A percentile compares a stretch with the other conserved stretches of the same genome.
phyloP scores from a whole-genome alignment of 2,329 filamentous ascomycete genomes.

The Aspergillus persii region DNA sequence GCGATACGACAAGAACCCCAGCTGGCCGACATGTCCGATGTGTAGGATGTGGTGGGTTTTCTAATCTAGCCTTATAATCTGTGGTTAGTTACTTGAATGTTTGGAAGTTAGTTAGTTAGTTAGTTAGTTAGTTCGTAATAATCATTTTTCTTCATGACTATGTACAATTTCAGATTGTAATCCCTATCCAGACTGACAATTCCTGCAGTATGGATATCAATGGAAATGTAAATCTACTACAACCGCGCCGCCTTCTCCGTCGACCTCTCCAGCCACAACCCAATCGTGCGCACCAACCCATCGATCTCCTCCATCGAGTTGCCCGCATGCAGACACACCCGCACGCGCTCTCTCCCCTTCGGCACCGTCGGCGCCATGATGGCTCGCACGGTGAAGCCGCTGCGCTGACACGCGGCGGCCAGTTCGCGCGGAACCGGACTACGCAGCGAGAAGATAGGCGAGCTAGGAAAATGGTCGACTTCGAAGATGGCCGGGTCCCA shows the following conservation, averaged over 20 bases:
- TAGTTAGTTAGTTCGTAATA: background rate
- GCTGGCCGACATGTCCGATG: conserved; percentile 13
- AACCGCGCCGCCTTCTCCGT: conserved; percentile 13
- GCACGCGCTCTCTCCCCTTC: conserved; percentile 59
- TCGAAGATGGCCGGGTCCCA: conserved; percentile 32
- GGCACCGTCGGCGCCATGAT: conserved; percentile 70
- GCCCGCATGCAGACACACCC: conserved; percentile 66
- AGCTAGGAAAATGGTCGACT: conserved; percentile 47
- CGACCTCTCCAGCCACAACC: conserved; percentile 45
- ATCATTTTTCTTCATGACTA: background rate
- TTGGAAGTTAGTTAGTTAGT: background rate
- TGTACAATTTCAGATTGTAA: background rate
- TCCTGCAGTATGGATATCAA: too few relatives aligned
- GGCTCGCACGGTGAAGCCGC: conserved; percentile 60
- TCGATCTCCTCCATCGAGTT: conserved; percentile 61
- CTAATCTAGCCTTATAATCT: background rate
- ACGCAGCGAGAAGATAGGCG: conserved; percentile 64
- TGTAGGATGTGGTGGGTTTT: conserved; percentile 12
- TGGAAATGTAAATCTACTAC: background rate
- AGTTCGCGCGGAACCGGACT: conserved; percentile 58
- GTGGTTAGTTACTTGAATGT: too few relatives aligned
- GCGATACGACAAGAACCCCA: background rate
- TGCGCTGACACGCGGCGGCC: conserved; percentile 58
- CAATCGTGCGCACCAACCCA: conserved; percentile 49
- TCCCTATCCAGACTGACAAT: background rate